A percentile compares a stretch with the other conserved stretches of the same genome.
These are phyloP conservation scores for Nosema granulosis DNA, from an alignment of 371 early-diverging fungal genomes.

Conservation along the genomic window DNA sequence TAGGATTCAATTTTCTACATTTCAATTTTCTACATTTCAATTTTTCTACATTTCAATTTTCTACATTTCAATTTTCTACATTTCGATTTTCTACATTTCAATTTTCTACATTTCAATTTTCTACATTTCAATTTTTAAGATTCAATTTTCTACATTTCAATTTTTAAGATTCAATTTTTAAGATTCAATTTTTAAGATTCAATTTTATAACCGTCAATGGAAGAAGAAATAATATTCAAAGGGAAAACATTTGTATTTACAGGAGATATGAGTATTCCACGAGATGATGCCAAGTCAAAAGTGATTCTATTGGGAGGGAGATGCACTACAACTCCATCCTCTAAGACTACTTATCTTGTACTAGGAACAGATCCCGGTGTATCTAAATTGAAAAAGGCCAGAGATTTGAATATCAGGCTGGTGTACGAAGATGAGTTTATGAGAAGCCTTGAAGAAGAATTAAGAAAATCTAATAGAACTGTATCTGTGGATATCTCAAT, in stretches of 20 bases:
- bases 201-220: not conserved
- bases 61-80: too few relatives aligned
- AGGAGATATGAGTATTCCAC: slow-evolving; percentile 51
- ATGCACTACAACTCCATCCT: slow-evolving; percentile 75
- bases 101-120: too few relatives aligned
- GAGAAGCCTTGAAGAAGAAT: slow-evolving; percentile 69
- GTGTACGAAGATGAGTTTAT: slow-evolving; percentile 82
- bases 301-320: slow-evolving; percentile 69
- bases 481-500: not conserved
- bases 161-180: too few relatives aligned
- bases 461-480: not conserved
- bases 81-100: too few relatives aligned
- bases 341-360: slow-evolving; percentile 81
- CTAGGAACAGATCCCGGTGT: slow-evolving; percentile 82
- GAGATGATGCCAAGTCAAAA: slow-evolving; percentile 58
- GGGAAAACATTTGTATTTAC: slow-evolving; percentile 61
- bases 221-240: slow-evolving; percentile 37
- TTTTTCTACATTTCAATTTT: too few relatives aligned
- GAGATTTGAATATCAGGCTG: slow-evolving; percentile 71
- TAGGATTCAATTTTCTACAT: too few relatives aligned
- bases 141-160: too few relatives aligned
- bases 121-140: too few relatives aligned
- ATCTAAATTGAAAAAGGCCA: slow-evolving; percentile 78
- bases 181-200: not conserved
- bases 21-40: too few relatives aligned